Evolutionary conservation across 2,329 filamentous ascomycete genomes (phyloP).

Genomic region (Aspergillus hiratsukae): DNA sequence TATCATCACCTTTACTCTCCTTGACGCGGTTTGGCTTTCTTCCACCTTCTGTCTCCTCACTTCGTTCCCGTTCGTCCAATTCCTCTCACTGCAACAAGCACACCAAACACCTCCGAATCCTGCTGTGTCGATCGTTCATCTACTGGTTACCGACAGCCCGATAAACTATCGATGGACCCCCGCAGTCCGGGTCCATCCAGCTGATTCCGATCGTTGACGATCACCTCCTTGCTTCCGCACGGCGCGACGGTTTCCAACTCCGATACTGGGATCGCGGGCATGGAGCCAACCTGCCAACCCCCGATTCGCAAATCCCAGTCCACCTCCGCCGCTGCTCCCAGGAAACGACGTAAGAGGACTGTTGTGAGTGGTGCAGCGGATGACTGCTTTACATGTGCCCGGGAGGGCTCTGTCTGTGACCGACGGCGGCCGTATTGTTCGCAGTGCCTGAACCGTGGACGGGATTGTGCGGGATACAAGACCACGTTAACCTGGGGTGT

Average conservation of each 20-base stretch:
- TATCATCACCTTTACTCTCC: neutral
- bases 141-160: neutral
- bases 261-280: conserved; percentile 4
- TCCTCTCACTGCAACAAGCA: neutral
- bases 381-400: conserved; percentile 91
- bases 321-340: conserved; percentile 29
- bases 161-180: conserved; percentile 13
- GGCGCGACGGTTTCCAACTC: neutral
- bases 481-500: conserved; percentile 96
- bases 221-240: conserved; percentile 4
- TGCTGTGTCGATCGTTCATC: conserved; percentile 1
- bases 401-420: conserved; percentile 80
- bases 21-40: conserved; percentile 2
- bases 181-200: conserved; percentile 12
- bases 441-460: conserved; percentile 84
- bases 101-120: neutral
- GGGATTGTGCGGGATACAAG: conserved; percentile 93
- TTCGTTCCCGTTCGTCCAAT: neutral
- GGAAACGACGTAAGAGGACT: conserved; percentile 78
- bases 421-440: conserved; percentile 90
- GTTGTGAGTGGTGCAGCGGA: conserved; percentile 84
- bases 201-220: neutral
- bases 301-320: conserved; percentile 22
- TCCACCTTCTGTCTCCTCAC: neutral
- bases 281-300: conserved; percentile 20